Evolutionary conservation across 2,329 filamentous ascomycete genomes (phyloP).

Genomic region (Lecanosticta acicola): DNA sequence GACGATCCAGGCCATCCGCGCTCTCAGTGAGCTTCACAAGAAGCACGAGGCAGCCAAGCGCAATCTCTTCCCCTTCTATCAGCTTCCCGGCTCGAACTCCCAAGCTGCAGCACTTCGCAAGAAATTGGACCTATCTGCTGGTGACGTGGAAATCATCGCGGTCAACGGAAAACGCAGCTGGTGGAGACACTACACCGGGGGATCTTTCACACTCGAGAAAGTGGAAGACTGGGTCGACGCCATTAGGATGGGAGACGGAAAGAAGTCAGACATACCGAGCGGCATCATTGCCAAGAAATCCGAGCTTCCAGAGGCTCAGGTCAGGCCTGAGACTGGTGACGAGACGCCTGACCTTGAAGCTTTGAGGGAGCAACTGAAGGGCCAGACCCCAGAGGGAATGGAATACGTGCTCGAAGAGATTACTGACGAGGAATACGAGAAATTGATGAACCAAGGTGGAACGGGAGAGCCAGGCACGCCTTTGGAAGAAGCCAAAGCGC

Average conservation of each 20-base stretch:
- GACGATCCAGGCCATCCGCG: constrained; percentile 43
- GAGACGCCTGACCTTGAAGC: constrained; percentile 16
- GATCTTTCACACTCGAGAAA: constrained; percentile 50
- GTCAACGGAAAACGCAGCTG: constrained; percentile 80
- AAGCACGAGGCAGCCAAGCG: constrained; percentile 64
- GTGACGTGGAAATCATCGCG: constrained; percentile 67
- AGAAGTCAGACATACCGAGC: constrained; percentile 65
- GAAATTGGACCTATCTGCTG: constrained; percentile 55
- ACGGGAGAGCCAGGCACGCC: too few species aligned
- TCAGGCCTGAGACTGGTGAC: constrained; percentile 11
- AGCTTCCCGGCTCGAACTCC: constrained; percentile 60
- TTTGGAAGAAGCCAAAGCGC: too few species aligned
- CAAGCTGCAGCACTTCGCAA: constrained; percentile 52
- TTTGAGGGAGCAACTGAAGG: constrained; percentile 23
- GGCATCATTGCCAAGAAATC: constrained; percentile 33
- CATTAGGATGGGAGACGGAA: constrained; percentile 82
- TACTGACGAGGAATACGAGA: constrained; percentile 30
- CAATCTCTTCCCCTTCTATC: constrained; percentile 77
- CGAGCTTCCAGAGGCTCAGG: constrained; percentile 23
- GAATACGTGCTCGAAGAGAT: constrained; percentile 33
- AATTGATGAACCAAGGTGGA: constrained; percentile 25
- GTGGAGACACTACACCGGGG: constrained; percentile 66
- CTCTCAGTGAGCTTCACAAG: constrained; percentile 66
- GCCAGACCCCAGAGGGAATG: constrained; percentile 29
- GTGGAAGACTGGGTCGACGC: constrained; percentile 84